These are phyloP conservation scores for Podospora australis DNA, from an alignment of 495 filamentous ascomycete genomes.

Conservation along the genomic window DNA sequence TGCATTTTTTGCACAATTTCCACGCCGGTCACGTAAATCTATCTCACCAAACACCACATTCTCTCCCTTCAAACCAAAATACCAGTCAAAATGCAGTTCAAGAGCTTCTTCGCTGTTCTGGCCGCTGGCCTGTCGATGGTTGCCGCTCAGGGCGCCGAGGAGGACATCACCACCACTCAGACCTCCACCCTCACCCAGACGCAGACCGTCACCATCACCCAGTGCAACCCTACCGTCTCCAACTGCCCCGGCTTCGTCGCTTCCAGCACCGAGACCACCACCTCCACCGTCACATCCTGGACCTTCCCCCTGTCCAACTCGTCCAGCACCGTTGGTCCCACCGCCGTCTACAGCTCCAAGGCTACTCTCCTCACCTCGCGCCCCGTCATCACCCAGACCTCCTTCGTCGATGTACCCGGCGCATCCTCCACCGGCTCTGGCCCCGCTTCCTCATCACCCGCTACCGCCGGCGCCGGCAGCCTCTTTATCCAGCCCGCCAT, in stretches of 20 bases:
- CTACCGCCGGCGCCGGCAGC: conserved; percentile 28
- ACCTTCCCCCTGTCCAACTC: conserved; percentile 32
- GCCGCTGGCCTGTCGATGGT: conserved; percentile 26
- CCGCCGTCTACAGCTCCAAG: conserved; percentile 29
- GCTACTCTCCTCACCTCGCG: conserved; percentile 21
- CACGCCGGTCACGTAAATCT: neutral
- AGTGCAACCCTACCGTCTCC: conserved; percentile 40
- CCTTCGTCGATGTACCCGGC: conserved; percentile 6
- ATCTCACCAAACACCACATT: no score
- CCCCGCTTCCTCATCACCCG: conserved; percentile 12
- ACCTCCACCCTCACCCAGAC: conserved; percentile 41
- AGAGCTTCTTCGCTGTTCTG: conserved; percentile 28
- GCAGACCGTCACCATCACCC: conserved; percentile 41
- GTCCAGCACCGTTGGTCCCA: conserved; percentile 30
- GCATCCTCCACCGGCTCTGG: conserved; percentile 12
- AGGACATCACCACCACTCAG: conserved; percentile 24
- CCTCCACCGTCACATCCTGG: conserved; percentile 17
- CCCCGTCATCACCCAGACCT: conserved; percentile 17
- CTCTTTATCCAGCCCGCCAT: conserved; percentile 36
- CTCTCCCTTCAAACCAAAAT: conserved; percentile 4
- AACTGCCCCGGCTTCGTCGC: conserved; percentile 36
- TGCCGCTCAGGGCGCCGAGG: conserved; percentile 22
- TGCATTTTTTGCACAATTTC: neutral
- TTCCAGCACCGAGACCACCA: conserved; percentile 22
- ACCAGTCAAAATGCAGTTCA: conserved; percentile 31